These are phyloP conservation scores for Pseudopithomyces maydicus DNA, from an alignment of 2,329 filamentous ascomycete genomes.

Conservation along the genomic window DNA sequence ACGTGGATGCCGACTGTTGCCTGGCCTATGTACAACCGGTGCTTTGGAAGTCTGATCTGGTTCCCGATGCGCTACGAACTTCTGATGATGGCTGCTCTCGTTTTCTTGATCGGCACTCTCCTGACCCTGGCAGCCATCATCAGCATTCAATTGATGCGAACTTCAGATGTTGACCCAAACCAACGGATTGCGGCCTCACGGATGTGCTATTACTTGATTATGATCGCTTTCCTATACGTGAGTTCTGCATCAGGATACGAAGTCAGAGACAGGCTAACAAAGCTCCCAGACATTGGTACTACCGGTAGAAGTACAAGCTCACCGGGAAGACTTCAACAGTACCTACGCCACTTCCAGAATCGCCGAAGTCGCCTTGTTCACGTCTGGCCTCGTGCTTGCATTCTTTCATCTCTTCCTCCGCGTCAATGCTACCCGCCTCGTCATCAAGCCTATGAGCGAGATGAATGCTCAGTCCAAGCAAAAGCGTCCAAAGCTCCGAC, in stretches of 20 bases:
- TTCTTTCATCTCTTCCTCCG: constrained; percentile 71
- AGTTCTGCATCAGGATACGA: constrained; percentile 44
- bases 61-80: constrained; percentile 67
- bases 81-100: constrained; percentile 61
- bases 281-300: constrained; percentile 59
- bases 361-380: constrained; percentile 68
- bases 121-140: constrained; percentile 59
- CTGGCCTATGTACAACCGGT: constrained; percentile 62
- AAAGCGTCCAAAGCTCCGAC: constrained; percentile 55
- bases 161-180: constrained; percentile 59
- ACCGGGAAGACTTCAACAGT: constrained; percentile 48
- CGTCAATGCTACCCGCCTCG: constrained; percentile 64
- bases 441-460: constrained; percentile 57
- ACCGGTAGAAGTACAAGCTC: constrained; percentile 65
- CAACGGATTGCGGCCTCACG: constrained; percentile 69
- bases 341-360: constrained; percentile 64
- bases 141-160: constrained; percentile 62
- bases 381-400: constrained; percentile 68
- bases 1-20: constrained; percentile 66
- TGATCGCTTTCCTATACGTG: constrained; percentile 61
- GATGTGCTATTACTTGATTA: constrained; percentile 70
- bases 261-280: constrained; percentile 7
- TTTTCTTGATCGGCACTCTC: constrained; percentile 57
- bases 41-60: constrained; percentile 72
- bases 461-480: constrained; percentile 45